A percentile compares a stretch with the other conserved stretches of the same genome.
phyloP scores from a whole-genome alignment of 2,329 filamentous ascomycete species.

The Zalaria obscura region DNA sequence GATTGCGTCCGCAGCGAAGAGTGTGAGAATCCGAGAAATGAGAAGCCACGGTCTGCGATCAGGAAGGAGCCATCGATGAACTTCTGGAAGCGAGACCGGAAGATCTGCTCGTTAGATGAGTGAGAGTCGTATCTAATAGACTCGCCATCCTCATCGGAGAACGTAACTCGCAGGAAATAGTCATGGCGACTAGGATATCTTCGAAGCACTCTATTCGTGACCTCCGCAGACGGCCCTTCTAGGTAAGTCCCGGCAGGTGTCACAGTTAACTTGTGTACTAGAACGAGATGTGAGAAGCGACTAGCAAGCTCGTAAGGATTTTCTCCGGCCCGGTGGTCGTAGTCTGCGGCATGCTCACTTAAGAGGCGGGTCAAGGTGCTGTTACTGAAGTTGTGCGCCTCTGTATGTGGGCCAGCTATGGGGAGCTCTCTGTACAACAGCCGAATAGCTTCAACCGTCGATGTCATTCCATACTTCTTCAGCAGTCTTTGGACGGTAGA shows the following conservation, averaged over 20 bases:
- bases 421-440: slow-evolving; percentile 38
- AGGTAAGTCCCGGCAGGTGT: slow-evolving; percentile 27
- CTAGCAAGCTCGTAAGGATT: slow-evolving; percentile 18
- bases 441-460: slow-evolving; percentile 34
- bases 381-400: slow-evolving; percentile 28
- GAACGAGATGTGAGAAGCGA: slow-evolving; percentile 17
- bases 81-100: slow-evolving; percentile 39
- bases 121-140: slow-evolving; percentile 43
- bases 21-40: slow-evolving; percentile 66
- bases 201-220: slow-evolving; percentile 57
- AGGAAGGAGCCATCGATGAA: slow-evolving; percentile 45
- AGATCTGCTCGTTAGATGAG: slow-evolving; percentile 35
- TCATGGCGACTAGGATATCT: slow-evolving; percentile 45
- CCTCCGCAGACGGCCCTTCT: slow-evolving; percentile 40
- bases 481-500: slow-evolving; percentile 24
- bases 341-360: slow-evolving; percentile 26
- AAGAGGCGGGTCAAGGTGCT: slow-evolving; percentile 27
- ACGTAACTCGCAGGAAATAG: slow-evolving; percentile 56
- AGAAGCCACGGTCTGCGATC: slow-evolving; percentile 48
- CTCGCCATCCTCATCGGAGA: slow-evolving; percentile 59
- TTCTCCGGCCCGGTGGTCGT: slow-evolving; percentile 10
- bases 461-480: slow-evolving; percentile 11
- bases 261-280: slow-evolving; percentile 20
- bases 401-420: slow-evolving; percentile 37
- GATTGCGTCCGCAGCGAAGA: slow-evolving; percentile 61